Base-by-base conservation (phyloP, 352 stramenopile genomes). In the Globisporangium radiosum region DNA sequence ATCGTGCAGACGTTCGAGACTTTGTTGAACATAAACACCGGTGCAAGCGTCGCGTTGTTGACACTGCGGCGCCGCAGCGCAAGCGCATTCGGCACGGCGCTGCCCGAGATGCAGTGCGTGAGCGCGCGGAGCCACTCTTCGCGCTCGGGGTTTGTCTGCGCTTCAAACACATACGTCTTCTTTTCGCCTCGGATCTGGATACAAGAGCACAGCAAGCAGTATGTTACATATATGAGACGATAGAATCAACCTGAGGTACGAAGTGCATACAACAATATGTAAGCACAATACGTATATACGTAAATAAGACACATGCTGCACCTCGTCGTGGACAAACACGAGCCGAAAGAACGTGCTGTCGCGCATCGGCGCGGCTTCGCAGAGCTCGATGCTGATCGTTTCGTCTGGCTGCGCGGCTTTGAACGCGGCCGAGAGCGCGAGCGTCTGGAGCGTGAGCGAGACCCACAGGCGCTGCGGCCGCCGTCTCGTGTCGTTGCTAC, bases 1-100 rank as follows among this genome's bases (percentile, higher is more conserved):
- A 93, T 87, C 54, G 81, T 92, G 66, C 85, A 94, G 14, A 90
- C 81, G 58, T 87, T 91, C 45, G 84, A 93, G 54, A 90, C 71
- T 63, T 90, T 90, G 73, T 91, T 77, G 54, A 92, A 94, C 73
- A 94, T 89, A 62, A 91, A 87, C 66, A 94, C 87, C n/a, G 85
- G 82, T 15, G 85, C 85, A 49, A 90, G 69, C 43, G 75, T 83
- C 55, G 85, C 75, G 62, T 76, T 81, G 62, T 87, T 88, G 63
- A 94, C 69, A 49, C 79, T 88, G 4, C 74, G 70, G 33, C 85
- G 80, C 7, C 78, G 76, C 68, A 92, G 69, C 51, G 84, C 80
- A 5, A 76, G 47, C 48, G 73, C 69, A 43, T 70, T 68, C 0
- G 71, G 55, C 49, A 78, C 59, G 33, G 71, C 64, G 39, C 66